These are phyloP conservation scores for Cyberlindnera subsufficiens DNA, from an alignment of 805 yeast genomes.

Conservation along the genomic window DNA sequence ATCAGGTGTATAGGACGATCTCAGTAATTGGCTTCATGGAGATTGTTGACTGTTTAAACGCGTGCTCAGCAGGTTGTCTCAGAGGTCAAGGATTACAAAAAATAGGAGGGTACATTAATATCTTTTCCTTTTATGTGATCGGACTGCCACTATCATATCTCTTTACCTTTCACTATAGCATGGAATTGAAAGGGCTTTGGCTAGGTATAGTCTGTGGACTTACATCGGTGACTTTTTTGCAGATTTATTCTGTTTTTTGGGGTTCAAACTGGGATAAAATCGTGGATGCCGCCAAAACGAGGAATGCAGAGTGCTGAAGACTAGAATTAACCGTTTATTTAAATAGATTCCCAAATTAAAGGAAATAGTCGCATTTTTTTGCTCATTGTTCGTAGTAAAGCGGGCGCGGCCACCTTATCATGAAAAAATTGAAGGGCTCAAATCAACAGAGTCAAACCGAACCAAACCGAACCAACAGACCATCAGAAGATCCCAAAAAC, in stretches of 20 bases:
- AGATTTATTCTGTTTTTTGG: slow-evolving; percentile 38
- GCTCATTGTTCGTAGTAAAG: too few species aligned
- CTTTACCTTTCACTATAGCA: slow-evolving; percentile 46
- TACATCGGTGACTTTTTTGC: slow-evolving; percentile 42
- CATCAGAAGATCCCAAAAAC: background rate
- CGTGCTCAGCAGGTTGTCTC: slow-evolving; percentile 72
- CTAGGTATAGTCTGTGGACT: slow-evolving; percentile 62
- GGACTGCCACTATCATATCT: slow-evolving; percentile 64
- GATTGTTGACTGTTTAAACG: slow-evolving; percentile 64
- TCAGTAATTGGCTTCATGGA: slow-evolving; percentile 65
- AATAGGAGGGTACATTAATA: slow-evolving; percentile 66
- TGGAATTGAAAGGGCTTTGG: slow-evolving; percentile 69
- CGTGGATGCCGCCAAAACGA: slow-evolving; percentile 36
- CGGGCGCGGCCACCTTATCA: too few species aligned
- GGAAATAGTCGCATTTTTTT: too few species aligned
- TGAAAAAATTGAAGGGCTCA: too few species aligned
- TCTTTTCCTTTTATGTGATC: slow-evolving; percentile 61
- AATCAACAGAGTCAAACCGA: too few species aligned
- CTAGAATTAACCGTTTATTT: too few species aligned
- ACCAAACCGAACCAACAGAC: too few species aligned
- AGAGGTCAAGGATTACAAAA: slow-evolving; percentile 84
- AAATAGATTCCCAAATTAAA: too few species aligned
- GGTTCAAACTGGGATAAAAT: slow-evolving; percentile 50
- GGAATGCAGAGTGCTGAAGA: slow-evolving; percentile 20
- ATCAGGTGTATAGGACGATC: slow-evolving; percentile 45